A percentile compares a stretch with the other conserved stretches of the same genome.
These are phyloP conservation scores for Boeremia lycopersici DNA, from an alignment of 2,329 filamentous ascomycete species.

Conservation along the genomic window DNA sequence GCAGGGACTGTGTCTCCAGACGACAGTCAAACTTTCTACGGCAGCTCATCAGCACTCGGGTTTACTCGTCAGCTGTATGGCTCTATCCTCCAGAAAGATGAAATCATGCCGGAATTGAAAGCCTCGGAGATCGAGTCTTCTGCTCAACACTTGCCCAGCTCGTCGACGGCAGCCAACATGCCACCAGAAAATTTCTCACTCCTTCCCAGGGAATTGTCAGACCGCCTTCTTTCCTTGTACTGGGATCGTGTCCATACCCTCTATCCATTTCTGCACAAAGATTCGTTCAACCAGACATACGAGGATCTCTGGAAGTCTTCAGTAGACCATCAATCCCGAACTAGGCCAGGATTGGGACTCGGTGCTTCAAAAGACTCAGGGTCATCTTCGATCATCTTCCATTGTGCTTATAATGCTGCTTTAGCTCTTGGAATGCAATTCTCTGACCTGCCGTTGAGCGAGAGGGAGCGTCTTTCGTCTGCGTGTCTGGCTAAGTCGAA, in stretches of 20 bases:
- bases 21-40: constrained; percentile 10
- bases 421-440: constrained; percentile 19
- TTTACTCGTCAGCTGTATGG: constrained; percentile 17
- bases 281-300: constrained; percentile 11
- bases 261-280: constrained; percentile 15
- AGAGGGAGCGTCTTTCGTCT: constrained; percentile 12
- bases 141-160: not conserved
- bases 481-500: constrained; percentile 12
- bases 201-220: constrained; percentile 12
- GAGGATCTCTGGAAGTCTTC: constrained; percentile 14
- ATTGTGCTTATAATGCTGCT: constrained; percentile 16
- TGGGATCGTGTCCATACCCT: constrained; percentile 14
- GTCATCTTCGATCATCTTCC: constrained; percentile 11
- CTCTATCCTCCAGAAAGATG: constrained; percentile 4
- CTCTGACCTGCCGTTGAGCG: constrained; percentile 3
- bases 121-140: not conserved
- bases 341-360: constrained; percentile 6
- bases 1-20: not conserved
- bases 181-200: constrained; percentile 14
- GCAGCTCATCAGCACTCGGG: constrained; percentile 14
- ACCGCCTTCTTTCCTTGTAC: constrained; percentile 8
- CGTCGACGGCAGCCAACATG: not conserved
- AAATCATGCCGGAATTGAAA: not conserved
- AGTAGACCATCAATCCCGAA: not conserved
- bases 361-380: constrained; percentile 10